Conservation (phyloP, 164 flowering plant species). For the Sextonia rubra region DNA sequence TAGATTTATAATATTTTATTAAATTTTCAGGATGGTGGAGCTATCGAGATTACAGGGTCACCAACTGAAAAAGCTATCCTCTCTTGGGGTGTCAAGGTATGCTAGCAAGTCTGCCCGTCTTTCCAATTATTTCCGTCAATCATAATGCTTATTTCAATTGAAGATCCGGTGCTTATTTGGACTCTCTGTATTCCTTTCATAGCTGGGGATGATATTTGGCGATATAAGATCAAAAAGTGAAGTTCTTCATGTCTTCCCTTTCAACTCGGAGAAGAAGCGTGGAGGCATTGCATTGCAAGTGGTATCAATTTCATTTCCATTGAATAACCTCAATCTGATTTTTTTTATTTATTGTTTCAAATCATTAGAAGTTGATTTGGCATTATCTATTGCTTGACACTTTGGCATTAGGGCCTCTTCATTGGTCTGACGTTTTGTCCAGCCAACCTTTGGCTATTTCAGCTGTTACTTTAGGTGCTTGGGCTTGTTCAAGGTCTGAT, state of each 20-base stretch:
- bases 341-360: background rate
- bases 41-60: conserved; percentile 77
- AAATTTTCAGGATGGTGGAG: conserved; percentile 49
- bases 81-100: conserved; percentile 75
- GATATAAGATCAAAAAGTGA: conserved; percentile 40
- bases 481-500: background rate
- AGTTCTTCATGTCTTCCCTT: conserved; percentile 76
- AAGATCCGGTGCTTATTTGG: background rate
- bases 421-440: background rate
- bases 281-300: conserved; percentile 70
- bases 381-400: background rate
- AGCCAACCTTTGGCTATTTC: too few relatives aligned
- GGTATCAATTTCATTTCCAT: conserved; percentile 34
- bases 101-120: background rate
- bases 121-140: background rate
- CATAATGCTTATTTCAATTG: background rate
- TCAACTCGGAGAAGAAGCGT: conserved; percentile 89
- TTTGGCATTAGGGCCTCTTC: background rate
- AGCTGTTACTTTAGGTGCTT: background rate
- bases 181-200: conserved; percentile 11
- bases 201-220: conserved; percentile 86
- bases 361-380: background rate
- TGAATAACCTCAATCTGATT: background rate
- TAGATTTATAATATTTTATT: background rate
- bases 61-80: conserved; percentile 98